These are phyloP conservation scores for Trypanosoma melophagium DNA, from an alignment of 208 protist genomes.

Conservation along the genomic window DNA sequence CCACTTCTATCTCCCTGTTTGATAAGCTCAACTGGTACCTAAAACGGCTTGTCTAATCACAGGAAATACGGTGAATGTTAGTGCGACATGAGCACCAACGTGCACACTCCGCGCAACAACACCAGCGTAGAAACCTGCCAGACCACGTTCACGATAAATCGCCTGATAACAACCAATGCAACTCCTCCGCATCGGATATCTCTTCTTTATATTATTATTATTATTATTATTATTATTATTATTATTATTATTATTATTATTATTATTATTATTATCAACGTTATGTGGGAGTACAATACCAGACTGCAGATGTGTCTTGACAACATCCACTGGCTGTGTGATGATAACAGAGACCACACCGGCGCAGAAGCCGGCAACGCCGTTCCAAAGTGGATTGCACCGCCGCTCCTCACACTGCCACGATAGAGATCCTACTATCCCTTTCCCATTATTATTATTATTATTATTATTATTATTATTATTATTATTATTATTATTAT, in stretches of 20 bases:
- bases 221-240: neutral
- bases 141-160: conserved; percentile 7
- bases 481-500: neutral
- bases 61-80: conserved; percentile 18
- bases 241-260: neutral
- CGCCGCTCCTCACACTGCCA: neutral
- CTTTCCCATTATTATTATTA: neutral
- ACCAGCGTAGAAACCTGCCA: conserved; percentile 19
- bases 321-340: conserved; percentile 32
- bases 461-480: neutral
- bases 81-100: conserved; percentile 12
- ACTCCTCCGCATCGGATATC: neutral
- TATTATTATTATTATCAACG: neutral
- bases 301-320: conserved; percentile 34
- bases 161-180: neutral
- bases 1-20: neutral
- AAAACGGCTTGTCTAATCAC: neutral
- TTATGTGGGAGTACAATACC: neutral
- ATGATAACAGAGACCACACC: conserved; percentile 27
- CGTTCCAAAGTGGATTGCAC: conserved; percentile 26
- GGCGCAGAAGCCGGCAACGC: conserved; percentile 23
- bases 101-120: conserved; percentile 14
- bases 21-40: neutral
- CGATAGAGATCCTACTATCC: neutral
- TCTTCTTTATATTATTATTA: neutral